Base-by-base conservation (phyloP, 2,329 filamentous ascomycete species). In the Calonectria hongkongensis region DNA sequence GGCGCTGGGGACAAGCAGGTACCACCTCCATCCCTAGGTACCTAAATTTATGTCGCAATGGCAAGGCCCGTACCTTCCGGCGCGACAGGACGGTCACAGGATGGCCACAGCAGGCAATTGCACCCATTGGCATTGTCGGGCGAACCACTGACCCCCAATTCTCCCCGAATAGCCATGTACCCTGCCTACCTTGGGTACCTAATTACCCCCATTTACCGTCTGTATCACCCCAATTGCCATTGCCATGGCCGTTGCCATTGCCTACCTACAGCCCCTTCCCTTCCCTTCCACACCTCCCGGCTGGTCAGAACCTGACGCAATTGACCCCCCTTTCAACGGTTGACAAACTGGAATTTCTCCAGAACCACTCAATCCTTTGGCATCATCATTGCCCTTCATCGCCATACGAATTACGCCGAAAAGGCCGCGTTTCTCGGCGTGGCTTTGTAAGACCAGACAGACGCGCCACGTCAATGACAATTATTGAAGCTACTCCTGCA, bases 291-390 rank as follows among this genome's bases (percentile, higher is more conserved):
- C 41, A 30, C 63, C 39, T 66, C 18, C 56, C 68, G n/a, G 43
- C 50, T 66, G 51, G 62, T 66, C 63, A 71, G 64, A 47, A 39
- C 64, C 54, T 71, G 69, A 63, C 69, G 64, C 69, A 71, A 71
- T 67, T 66, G 48, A 39, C 47, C 36, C 65, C 50, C 62, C 41
- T 28, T 47, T 66, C 36, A 60, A 66, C 62, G 30, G 48, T 39
- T 56, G 27, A 60, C 45, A 63, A 66, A 62, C 63, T 71, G 63
- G 68, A 66, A 43, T 62, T 66, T 71, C 50, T 70, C 33, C 41
- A 39, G 25, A 63, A 62, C 68, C 63, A 62, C 51, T 56, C 45
- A 58, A 64, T 60, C 64, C 66, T 69, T 50, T 43, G 33, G 39
- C 68, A 47, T 36, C 62, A 43, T 43, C 66, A 69, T 70, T 51